phyloP scores from a whole-genome alignment of 2,329 filamentous ascomycete species.

The Penicillium sclerotigenum region DNA sequence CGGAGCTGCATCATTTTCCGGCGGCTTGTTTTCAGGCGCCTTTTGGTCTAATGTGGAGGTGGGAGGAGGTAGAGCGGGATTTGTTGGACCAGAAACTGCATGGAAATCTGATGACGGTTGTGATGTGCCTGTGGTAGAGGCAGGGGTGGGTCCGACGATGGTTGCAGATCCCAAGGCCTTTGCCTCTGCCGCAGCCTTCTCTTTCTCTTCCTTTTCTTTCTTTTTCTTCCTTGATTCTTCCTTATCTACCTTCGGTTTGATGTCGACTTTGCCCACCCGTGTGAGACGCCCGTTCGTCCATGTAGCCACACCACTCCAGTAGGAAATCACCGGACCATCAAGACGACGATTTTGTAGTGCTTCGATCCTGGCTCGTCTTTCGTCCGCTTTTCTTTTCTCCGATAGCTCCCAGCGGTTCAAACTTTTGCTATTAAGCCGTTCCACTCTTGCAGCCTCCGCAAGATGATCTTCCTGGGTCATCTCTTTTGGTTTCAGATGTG shows the following conservation, averaged over 20 bases:
- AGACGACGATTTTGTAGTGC: conserved; percentile 83
- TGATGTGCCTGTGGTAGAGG: conserved; percentile 1
- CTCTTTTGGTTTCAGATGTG: conserved; percentile 70
- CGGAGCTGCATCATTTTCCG: background rate
- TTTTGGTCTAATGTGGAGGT: conserved; percentile 4
- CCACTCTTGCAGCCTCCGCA: conserved; percentile 75
- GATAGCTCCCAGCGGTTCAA: conserved; percentile 91
- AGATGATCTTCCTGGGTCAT: conserved; percentile 86
- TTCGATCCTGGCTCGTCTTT: conserved; percentile 76
- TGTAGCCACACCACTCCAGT: conserved; percentile 87
- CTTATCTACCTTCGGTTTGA: conserved; percentile 37
- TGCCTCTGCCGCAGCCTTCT: conserved; percentile 22
- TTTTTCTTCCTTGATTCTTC: conserved; percentile 46
- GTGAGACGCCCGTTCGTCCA: conserved; percentile 74
- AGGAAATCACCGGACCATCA: conserved; percentile 83
- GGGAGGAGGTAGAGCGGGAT: background rate
- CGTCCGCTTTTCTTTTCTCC: conserved; percentile 82
- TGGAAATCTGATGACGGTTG: background rate
- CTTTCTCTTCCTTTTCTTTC: conserved; percentile 29
- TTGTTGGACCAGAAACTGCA: background rate
- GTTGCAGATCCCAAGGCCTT: conserved; percentile 14
- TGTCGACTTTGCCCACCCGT: conserved; percentile 63
- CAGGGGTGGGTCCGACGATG: conserved; percentile 8
- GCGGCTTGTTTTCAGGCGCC: background rate
- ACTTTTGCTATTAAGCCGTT: conserved; percentile 84